phyloP scores from a whole-genome alignment of 129 eudicot genomes.

The Mikania micrantha region DNA sequence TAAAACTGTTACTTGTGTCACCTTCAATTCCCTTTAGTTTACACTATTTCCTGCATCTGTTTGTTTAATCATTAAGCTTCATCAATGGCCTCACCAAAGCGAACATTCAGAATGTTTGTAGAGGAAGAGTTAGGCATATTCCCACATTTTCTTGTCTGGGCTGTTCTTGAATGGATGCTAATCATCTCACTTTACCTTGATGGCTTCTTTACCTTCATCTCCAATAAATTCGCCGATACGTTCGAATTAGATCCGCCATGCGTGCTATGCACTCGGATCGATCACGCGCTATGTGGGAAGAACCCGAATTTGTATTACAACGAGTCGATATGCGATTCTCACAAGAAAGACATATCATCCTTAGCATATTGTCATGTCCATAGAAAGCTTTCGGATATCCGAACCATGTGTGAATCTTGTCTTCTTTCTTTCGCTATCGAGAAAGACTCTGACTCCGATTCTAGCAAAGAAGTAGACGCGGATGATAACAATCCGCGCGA shows the following conservation, averaged over 20 bases:
- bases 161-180: slow-evolving; percentile 65
- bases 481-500: slow-evolving; percentile 25
- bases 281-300: slow-evolving; percentile 48
- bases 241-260: slow-evolving; percentile 68
- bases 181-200: slow-evolving; percentile 59
- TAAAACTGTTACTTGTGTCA: slow-evolving; percentile 20
- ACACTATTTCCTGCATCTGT: neutral
- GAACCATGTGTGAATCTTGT: slow-evolving; percentile 80
- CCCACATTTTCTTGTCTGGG: slow-evolving; percentile 58
- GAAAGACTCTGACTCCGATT: slow-evolving; percentile 36
- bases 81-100: slow-evolving; percentile 25
- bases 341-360: slow-evolving; percentile 75
- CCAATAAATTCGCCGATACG: slow-evolving; percentile 47
- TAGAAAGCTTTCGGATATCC: slow-evolving; percentile 55
- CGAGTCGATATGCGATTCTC: slow-evolving; percentile 66
- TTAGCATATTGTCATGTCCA: slow-evolving; percentile 83
- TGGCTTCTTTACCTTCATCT: slow-evolving; percentile 42
- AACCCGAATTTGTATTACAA: slow-evolving; percentile 39
- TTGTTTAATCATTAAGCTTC: neutral
- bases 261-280: slow-evolving; percentile 68
- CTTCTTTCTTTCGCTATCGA: slow-evolving; percentile 74
- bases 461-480: slow-evolving; percentile 25
- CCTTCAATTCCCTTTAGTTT: neutral
- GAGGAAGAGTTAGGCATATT: slow-evolving; percentile 56
- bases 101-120: slow-evolving; percentile 40